Evolutionary conservation across 176 grass and related monocot species (phyloP).

Genomic region (Zoysia japonica): DNA sequence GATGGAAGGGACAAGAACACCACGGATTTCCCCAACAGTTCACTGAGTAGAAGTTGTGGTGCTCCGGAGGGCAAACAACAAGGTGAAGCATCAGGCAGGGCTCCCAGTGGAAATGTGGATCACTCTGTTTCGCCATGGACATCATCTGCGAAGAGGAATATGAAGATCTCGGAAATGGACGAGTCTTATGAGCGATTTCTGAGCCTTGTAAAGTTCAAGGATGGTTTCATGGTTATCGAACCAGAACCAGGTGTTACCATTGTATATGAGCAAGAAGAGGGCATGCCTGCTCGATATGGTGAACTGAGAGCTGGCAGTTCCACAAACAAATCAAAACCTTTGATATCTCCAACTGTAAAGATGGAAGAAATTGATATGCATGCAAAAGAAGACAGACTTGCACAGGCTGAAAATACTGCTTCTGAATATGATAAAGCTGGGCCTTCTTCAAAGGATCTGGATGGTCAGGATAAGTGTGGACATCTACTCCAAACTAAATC

Average conservation of each 20-base stretch:
- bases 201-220: conserved; percentile 46
- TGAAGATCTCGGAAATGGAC: conserved; percentile 11
- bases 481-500: conserved; percentile 11
- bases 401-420: background rate
- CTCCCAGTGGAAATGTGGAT: conserved; percentile 7
- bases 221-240: conserved; percentile 59
- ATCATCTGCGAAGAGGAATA: conserved; percentile 13
- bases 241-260: conserved; percentile 44
- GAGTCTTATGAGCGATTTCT: conserved; percentile 51
- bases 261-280: conserved; percentile 44
- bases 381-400: background rate
- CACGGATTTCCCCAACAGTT: conserved; percentile 1
- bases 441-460: conserved; percentile 4
- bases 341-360: conserved; percentile 19
- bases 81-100: conserved; percentile 24
- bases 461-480: conserved; percentile 28
- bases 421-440: background rate
- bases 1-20: background rate
- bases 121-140: conserved; percentile 1
- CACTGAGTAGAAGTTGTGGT: background rate
- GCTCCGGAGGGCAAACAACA: background rate
- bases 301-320: conserved; percentile 12
- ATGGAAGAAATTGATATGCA: background rate
- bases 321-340: background rate
- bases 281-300: conserved; percentile 3